Percentiles rank a stretch among this genome's conserved stretches.
Evolutionary conservation across 2,329 filamentous ascomycete genomes (phyloP).

Genomic region (Paecilomyces fulvus): DNA sequence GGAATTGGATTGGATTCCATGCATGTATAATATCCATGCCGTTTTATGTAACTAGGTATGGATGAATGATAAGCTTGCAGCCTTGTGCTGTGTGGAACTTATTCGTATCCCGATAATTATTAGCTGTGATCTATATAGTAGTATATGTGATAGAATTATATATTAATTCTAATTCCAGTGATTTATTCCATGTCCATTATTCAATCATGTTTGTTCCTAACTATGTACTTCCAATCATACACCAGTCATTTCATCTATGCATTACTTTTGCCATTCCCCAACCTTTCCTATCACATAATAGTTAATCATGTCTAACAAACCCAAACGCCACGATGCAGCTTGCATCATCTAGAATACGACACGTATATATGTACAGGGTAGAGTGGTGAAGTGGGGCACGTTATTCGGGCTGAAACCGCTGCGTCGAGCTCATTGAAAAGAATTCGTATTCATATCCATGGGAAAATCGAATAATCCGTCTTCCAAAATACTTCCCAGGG

Average conservation of each 20-base stretch:
- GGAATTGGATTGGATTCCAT: no score
- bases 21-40: no score
- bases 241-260: neutral
- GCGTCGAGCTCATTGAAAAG: neutral
- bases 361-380: neutral
- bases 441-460: conserved; percentile 5
- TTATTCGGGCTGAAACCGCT: neutral
- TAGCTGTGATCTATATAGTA: no score
- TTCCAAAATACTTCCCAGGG: conserved; percentile 23
- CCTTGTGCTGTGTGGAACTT: no score
- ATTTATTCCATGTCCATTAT: no score
- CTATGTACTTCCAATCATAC: neutral
- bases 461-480: conserved; percentile 20
- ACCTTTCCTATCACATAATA: neutral
- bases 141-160: no score
- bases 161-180: no score
- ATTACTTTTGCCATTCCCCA: neutral
- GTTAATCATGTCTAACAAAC: neutral
- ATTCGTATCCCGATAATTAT: no score
- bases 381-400: neutral
- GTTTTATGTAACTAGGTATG: no score
- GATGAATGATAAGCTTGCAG: no score
- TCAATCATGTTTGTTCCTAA: no score
- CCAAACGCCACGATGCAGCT: neutral
- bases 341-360: neutral